phyloP scores from a whole-genome alignment of 2,329 filamentous ascomycete genomes.

The Ophiocordyceps robertsii region DNA sequence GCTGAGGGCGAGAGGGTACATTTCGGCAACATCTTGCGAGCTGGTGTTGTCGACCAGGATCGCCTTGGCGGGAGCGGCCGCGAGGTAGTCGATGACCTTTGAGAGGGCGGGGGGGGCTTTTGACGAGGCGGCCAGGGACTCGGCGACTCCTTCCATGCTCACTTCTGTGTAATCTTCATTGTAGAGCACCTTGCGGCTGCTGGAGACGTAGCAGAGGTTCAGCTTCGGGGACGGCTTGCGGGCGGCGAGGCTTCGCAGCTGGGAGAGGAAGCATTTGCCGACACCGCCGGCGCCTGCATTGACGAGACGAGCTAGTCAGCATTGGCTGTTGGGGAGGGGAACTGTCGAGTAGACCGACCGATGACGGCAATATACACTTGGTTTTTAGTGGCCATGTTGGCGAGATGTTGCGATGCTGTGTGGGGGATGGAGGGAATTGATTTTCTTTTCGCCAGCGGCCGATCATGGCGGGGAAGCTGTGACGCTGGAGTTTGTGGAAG shows the following conservation, averaged over 20 bases:
- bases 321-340: neutral
- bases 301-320: conserved; percentile 7
- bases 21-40: conserved; percentile 69
- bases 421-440: neutral
- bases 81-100: conserved; percentile 65
- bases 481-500: neutral
- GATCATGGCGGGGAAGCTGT: neutral
- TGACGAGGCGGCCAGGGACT: conserved; percentile 49
- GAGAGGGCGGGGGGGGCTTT: conserved; percentile 53
- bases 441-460: neutral
- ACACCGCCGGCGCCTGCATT: conserved; percentile 91
- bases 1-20: conserved; percentile 70
- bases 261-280: conserved; percentile 77
- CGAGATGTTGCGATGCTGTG: neutral
- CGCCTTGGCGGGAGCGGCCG: conserved; percentile 61
- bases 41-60: conserved; percentile 94
- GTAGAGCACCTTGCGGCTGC: conserved; percentile 72
- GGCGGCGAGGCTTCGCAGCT: conserved; percentile 56
- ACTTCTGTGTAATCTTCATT: conserved; percentile 59
- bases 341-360: conserved; percentile 17
- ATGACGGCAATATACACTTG: conserved; percentile 41
- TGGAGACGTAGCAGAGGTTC: conserved; percentile 71
- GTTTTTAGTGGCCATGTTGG: conserved; percentile 28
- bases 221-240: conserved; percentile 58
- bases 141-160: conserved; percentile 43